Conservation (phyloP, 1,139 yeast genomes). For the Candida sp. region DNA sequence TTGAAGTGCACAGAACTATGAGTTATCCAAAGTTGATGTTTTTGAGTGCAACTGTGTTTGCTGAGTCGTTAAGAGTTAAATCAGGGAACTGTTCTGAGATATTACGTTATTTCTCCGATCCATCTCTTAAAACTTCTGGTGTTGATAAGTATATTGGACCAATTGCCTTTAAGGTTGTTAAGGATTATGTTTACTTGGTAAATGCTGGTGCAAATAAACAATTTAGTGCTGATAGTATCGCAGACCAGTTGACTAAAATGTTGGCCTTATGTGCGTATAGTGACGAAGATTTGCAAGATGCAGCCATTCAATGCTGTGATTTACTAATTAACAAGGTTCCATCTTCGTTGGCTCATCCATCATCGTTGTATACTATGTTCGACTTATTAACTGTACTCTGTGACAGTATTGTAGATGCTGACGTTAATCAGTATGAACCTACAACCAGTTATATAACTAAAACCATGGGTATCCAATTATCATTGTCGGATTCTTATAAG, state of each 20-base stretch:
- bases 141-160: slow-evolving; percentile 69
- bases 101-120: slow-evolving; percentile 80
- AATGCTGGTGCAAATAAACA: slow-evolving; percentile 45
- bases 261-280: slow-evolving; percentile 77
- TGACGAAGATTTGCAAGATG: slow-evolving; percentile 68
- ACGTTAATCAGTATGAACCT: slow-evolving; percentile 74
- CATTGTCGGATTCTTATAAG: slow-evolving; percentile 72
- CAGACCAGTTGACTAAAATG: slow-evolving; percentile 68
- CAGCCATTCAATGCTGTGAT: slow-evolving; percentile 81
- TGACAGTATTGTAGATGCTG: slow-evolving; percentile 84
- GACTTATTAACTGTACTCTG: slow-evolving; percentile 78
- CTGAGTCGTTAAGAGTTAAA: slow-evolving; percentile 76
- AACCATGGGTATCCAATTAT: slow-evolving; percentile 52
- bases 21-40: slow-evolving; percentile 87
- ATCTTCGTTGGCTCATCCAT: slow-evolving; percentile 72
- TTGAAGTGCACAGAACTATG: slow-evolving; percentile 52
- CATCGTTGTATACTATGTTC: slow-evolving; percentile 70
- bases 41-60: slow-evolving; percentile 73
- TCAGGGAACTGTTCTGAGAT: slow-evolving; percentile 79
- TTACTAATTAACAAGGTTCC: slow-evolving; percentile 68
- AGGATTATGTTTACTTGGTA: slow-evolving; percentile 50
- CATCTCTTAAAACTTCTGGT: slow-evolving; percentile 70
- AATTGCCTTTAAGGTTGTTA: slow-evolving; percentile 59
- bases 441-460: slow-evolving; percentile 64
- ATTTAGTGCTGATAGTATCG: slow-evolving; percentile 58